Evolutionary conservation across 2,329 filamentous ascomycete species (phyloP).

Genomic region (Stagonosporopsis tanaceti): DNA sequence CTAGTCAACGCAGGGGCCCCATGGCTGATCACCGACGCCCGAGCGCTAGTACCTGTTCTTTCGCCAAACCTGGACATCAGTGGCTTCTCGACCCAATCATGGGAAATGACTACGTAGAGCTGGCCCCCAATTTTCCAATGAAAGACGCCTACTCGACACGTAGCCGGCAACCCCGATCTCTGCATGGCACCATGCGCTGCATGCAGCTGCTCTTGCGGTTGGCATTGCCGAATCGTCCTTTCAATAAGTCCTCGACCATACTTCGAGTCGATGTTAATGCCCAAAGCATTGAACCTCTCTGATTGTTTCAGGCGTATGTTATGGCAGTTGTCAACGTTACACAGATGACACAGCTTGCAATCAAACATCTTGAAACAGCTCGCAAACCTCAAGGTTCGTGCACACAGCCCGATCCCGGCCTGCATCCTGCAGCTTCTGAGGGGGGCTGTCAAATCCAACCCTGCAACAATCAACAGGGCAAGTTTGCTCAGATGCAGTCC

Average conservation of each 20-base stretch:
- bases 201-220: constrained; percentile 16
- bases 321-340: constrained; percentile 15
- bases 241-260: constrained; percentile 4
- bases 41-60: constrained; percentile 24
- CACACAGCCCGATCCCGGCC: constrained; percentile 6
- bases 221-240: constrained; percentile 27
- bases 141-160: constrained; percentile 15
- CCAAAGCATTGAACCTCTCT: not conserved
- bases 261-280: constrained; percentile 1
- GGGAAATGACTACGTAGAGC: constrained; percentile 12
- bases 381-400: constrained; percentile 11
- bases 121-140: constrained; percentile 9
- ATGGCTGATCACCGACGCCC: constrained; percentile 28
- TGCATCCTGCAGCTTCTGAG: constrained; percentile 9
- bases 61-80: constrained; percentile 15
- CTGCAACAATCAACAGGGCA: constrained; percentile 5
- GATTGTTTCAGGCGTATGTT: constrained; percentile 7
- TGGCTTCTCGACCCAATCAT: constrained; percentile 16
- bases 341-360: constrained; percentile 17
- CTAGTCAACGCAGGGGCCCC: constrained; percentile 28
- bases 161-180: constrained; percentile 15
- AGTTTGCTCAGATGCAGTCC: constrained; percentile 1
- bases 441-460: constrained; percentile 10
- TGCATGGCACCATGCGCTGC: not conserved
- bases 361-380: constrained; percentile 22